phyloP scores from a whole-genome alignment of 1,284 basidiomycete species.

The Sanguinoderma infundibulare region DNA sequence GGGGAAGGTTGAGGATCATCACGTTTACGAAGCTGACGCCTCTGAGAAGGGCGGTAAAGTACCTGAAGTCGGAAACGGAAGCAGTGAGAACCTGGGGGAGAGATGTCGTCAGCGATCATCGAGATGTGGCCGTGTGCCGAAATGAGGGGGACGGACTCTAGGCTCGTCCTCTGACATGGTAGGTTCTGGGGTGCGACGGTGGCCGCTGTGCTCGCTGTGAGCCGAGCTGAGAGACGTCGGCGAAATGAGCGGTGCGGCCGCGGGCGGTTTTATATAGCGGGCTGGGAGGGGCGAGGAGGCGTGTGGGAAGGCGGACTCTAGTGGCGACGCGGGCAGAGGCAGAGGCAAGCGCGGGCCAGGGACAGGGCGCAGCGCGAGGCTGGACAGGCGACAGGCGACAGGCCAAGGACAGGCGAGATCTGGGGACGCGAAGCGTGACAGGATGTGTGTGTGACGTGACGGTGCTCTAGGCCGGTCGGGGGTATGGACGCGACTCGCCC shows the following conservation, averaged over 20 bases:
- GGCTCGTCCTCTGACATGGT: slow-evolving; percentile 27
- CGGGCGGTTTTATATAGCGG: not conserved
- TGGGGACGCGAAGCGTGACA: slow-evolving; percentile 14
- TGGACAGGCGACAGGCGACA: not conserved
- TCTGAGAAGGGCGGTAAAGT: slow-evolving; percentile 74
- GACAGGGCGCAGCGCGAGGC: too few species aligned
- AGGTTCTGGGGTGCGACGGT: slow-evolving; percentile 23
- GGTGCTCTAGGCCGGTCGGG: slow-evolving; percentile 20
- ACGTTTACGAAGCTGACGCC: slow-evolving; percentile 83
- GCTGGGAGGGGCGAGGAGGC: slow-evolving; percentile 2
- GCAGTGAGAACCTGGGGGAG: slow-evolving; percentile 69
- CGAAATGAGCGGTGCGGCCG: not conserved
- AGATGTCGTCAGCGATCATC: slow-evolving; percentile 23
- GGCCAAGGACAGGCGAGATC: slow-evolving; percentile 3
- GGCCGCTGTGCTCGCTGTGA: not conserved
- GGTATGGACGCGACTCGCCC: slow-evolving; percentile 25
- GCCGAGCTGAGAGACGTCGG: not conserved
- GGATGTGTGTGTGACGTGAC: slow-evolving; percentile 23
- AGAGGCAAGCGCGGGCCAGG: too few species aligned
- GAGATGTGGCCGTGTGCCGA: slow-evolving; percentile 18
- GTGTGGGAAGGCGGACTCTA: slow-evolving; percentile 8
- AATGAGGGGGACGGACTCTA: slow-evolving; percentile 21
- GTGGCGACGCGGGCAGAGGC: too few species aligned
- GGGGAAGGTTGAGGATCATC: slow-evolving; percentile 25
- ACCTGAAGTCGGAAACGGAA: slow-evolving; percentile 79